phyloP scores from a whole-genome alignment of 2,329 filamentous ascomycete species.

The Rhinocladiella mackenziei region DNA sequence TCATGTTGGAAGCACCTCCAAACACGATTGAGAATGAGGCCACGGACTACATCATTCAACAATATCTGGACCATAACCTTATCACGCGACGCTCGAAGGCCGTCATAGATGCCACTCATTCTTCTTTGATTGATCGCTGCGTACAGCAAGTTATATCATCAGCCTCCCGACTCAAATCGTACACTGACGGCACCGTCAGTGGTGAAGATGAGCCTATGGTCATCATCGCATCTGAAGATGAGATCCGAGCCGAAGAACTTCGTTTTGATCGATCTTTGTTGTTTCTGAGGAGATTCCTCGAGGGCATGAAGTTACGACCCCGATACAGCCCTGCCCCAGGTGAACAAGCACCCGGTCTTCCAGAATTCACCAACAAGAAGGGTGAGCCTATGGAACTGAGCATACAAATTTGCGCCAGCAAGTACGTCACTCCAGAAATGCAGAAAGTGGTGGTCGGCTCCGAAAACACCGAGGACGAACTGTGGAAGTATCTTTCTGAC shows the following conservation, averaged over 20 bases:
- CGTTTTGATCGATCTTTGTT: constrained; percentile 66
- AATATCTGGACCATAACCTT: constrained; percentile 60
- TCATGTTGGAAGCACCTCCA: constrained; percentile 66
- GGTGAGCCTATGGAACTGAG: constrained; percentile 44
- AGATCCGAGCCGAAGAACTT: constrained; percentile 54
- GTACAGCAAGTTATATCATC: constrained; percentile 64
- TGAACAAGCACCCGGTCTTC: constrained; percentile 54
- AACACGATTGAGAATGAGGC: constrained; percentile 64
- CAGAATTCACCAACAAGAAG: constrained; percentile 36
- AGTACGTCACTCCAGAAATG: constrained; percentile 17
- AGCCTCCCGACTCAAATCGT: constrained; percentile 54
- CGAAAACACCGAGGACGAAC: constrained; percentile 65
- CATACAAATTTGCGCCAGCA: constrained; percentile 22
- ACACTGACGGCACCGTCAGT: constrained; percentile 42
- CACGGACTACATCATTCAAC: constrained; percentile 66
- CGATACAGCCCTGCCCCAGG: constrained; percentile 52
- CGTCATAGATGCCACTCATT: constrained; percentile 57
- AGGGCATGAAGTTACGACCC: constrained; percentile 48
- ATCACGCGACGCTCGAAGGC: constrained; percentile 42
- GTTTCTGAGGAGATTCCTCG: constrained; percentile 64
- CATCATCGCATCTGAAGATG: constrained; percentile 47
- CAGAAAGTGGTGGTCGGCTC: constrained; percentile 55
- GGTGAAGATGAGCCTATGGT: constrained; percentile 54
- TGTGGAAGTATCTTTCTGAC: constrained; percentile 63
- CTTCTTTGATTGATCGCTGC: constrained; percentile 69